Conservation (phyloP, 1,139 yeast species). For the Candida sojae region DNA sequence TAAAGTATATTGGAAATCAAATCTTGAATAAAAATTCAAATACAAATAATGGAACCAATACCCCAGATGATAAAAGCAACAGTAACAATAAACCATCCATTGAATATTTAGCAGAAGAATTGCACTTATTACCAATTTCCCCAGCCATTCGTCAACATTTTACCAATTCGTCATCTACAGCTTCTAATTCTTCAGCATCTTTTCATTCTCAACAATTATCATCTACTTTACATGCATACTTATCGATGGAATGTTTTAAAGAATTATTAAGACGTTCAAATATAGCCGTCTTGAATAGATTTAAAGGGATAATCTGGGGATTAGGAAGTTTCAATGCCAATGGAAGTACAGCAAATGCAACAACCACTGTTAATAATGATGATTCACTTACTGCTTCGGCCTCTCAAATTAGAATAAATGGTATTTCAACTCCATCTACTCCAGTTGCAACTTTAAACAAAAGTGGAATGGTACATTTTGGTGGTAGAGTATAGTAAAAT, state of each 20-base stretch:
- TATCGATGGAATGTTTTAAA: constrained; percentile 59
- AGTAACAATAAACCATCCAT: constrained; percentile 43
- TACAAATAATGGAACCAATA: constrained; percentile 1
- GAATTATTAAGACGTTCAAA: constrained; percentile 51
- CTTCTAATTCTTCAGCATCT: constrained; percentile 18
- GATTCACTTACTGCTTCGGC: constrained; percentile 9
- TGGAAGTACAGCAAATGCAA: constrained; percentile 6
- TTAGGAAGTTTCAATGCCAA: constrained; percentile 33
- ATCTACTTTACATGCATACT: constrained; percentile 51
- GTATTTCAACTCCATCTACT: constrained; percentile 25
- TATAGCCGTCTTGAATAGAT: constrained; percentile 39
- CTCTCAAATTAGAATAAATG: constrained; percentile 15
- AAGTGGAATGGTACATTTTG: constrained; percentile 33
- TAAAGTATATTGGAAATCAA: constrained; percentile 73
- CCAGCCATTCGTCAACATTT: constrained; percentile 52
- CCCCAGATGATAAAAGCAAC: constrained; percentile 18
- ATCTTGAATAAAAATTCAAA: constrained; percentile 28
- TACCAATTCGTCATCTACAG: constrained; percentile 31
- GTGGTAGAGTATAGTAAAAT: constrained; percentile 19
- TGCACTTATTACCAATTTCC: constrained; percentile 53
- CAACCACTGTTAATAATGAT: constrained; percentile 15
- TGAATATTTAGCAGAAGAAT: constrained; percentile 57
- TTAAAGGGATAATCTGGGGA: constrained; percentile 58
- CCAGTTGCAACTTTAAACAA: constrained; percentile 21
- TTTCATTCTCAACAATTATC: constrained; percentile 44